phyloP scores from a whole-genome alignment of 2,329 filamentous ascomycete species.

The Aspergillus quadrilineatus region DNA sequence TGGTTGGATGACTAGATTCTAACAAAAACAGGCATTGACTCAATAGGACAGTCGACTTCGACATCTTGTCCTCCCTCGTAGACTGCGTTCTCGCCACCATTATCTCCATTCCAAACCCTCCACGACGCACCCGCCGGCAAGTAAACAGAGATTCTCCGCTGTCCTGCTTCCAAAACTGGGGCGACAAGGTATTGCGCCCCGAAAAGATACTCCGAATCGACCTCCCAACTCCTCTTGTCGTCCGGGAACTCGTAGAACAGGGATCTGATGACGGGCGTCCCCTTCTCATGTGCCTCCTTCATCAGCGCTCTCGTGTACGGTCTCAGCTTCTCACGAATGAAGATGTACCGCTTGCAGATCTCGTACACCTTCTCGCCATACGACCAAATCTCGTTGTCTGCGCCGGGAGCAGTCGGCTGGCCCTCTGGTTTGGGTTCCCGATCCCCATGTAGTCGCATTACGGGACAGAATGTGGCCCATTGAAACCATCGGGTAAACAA shows the following conservation, averaged over 20 bases:
- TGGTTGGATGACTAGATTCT: conserved; percentile 6
- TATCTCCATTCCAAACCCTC: conserved; percentile 39
- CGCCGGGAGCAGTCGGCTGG: conserved; percentile 29
- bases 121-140: conserved; percentile 52
- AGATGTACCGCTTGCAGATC: conserved; percentile 61
- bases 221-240: conserved; percentile 55
- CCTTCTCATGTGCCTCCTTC: conserved; percentile 59
- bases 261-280: conserved; percentile 61
- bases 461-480: conserved; percentile 66
- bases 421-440: conserved; percentile 54
- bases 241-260: conserved; percentile 64
- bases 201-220: conserved; percentile 65
- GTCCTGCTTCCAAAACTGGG: conserved; percentile 55
- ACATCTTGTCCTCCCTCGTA: conserved; percentile 43
- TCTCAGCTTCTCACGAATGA: conserved; percentile 57
- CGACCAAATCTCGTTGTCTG: conserved; percentile 60
- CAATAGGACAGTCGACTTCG: conserved; percentile 47
- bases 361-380: conserved; percentile 61
- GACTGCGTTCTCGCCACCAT: conserved; percentile 21
- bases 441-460: conserved; percentile 67
- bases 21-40: conserved; percentile 50
- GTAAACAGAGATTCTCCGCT: conserved; percentile 51
- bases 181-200: conserved; percentile 59
- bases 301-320: conserved; percentile 60
- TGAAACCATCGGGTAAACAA: conserved; percentile 69